Percentiles rank a stretch among this genome's conserved stretches.
Evolutionary conservation across 1,284 basidiomycete genomes (phyloP).

Genomic region (Melampsora larici-populina): DNA sequence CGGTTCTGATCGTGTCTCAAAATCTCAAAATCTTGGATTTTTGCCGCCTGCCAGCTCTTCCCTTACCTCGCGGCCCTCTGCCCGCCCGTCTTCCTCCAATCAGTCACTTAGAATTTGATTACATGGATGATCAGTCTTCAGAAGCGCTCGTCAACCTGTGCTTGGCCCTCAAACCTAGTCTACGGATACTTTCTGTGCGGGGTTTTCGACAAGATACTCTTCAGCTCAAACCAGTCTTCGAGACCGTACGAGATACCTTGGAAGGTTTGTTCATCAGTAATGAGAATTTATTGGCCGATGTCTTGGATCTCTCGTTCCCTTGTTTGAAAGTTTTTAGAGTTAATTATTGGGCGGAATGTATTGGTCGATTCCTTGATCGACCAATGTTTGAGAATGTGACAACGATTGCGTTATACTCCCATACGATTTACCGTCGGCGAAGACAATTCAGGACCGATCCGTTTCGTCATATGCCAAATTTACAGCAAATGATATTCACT

Average conservation of each 20-base stretch:
- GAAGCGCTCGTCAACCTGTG: slow-evolving; percentile 18
- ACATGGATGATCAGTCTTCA: background rate
- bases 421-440: slow-evolving; percentile 32
- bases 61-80: background rate
- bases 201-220: slow-evolving; percentile 20
- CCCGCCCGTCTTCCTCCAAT: slow-evolving; percentile 10
- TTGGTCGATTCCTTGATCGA: slow-evolving; percentile 11
- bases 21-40: slow-evolving; percentile 18
- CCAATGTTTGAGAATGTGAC: slow-evolving; percentile 13
- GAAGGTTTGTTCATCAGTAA: slow-evolving; percentile 39
- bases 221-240: slow-evolving; percentile 22
- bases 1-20: slow-evolving; percentile 1
- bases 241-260: slow-evolving; percentile 10
- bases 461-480: background rate
- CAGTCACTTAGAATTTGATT: slow-evolving; percentile 23
- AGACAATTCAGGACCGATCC: background rate
- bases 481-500: slow-evolving; percentile 30
- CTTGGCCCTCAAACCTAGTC: slow-evolving; percentile 21
- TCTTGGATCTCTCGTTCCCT: slow-evolving; percentile 21
- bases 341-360: slow-evolving; percentile 34
- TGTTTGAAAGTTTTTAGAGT: slow-evolving; percentile 25
- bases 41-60: slow-evolving; percentile 7
- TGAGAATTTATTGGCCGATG: slow-evolving; percentile 10
- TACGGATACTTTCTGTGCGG: slow-evolving; percentile 28
- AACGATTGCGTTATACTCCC: slow-evolving; percentile 30